These are phyloP conservation scores for Fusarium denticulatum DNA, from an alignment of 2,329 filamentous ascomycete genomes.

Conservation along the genomic window DNA sequence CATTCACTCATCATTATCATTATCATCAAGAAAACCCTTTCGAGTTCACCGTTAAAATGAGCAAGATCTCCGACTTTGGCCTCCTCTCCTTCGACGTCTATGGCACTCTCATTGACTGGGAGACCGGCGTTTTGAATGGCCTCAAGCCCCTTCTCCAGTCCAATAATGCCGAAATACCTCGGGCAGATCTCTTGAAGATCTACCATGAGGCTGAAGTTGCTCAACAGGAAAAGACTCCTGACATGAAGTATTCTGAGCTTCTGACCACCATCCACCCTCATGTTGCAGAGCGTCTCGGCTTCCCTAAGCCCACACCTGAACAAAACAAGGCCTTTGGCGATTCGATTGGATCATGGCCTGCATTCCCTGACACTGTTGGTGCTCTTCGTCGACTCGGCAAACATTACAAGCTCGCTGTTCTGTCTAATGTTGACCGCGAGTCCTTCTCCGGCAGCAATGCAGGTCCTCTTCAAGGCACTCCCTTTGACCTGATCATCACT, in stretches of 20 bases:
- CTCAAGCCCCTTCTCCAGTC: constrained; percentile 61
- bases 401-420: constrained; percentile 66
- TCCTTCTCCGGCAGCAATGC: constrained; percentile 59
- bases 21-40: background rate
- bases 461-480: constrained; percentile 58
- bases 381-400: constrained; percentile 61
- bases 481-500: constrained; percentile 71
- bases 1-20: background rate
- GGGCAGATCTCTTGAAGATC: constrained; percentile 54
- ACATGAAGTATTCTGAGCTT: constrained; percentile 67
- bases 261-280: constrained; percentile 60
- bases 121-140: constrained; percentile 67
- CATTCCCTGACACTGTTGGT: constrained; percentile 68
- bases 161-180: constrained; percentile 43
- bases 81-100: constrained; percentile 81
- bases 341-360: constrained; percentile 63
- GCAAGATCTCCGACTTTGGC: constrained; percentile 43
- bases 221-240: constrained; percentile 66
- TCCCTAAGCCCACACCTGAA: constrained; percentile 48
- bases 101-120: constrained; percentile 84
- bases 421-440: constrained; percentile 66
- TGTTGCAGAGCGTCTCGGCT: constrained; percentile 56
- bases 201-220: constrained; percentile 56
- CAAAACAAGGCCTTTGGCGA: constrained; percentile 61
- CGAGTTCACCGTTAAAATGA: constrained; percentile 17